These are phyloP conservation scores for Trametes pubescens DNA, from an alignment of 1,284 basidiomycete species.

Conservation along the genomic window DNA sequence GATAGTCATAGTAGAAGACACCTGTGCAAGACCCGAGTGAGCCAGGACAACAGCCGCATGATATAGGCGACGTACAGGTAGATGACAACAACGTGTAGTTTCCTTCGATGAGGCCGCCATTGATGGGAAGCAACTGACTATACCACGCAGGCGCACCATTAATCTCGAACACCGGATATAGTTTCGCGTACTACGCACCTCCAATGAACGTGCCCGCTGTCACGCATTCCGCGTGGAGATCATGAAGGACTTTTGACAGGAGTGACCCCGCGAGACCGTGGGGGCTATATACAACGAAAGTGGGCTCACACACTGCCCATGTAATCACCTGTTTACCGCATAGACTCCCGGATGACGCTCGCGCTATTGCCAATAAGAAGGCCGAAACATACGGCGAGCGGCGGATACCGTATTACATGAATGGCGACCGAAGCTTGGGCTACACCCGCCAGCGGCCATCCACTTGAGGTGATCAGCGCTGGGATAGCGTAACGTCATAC, in stretches of 20 bases:
- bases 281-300: not conserved
- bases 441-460: too few relatives aligned
- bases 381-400: too few relatives aligned
- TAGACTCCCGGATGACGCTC: too few relatives aligned
- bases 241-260: not conserved
- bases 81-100: slow-evolving; percentile 2
- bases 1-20: slow-evolving; percentile 8
- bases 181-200: not conserved
- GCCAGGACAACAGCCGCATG: not conserved
- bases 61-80: not conserved
- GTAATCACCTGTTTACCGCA: not conserved
- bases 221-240: not conserved
- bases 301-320: not conserved
- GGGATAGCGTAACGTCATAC: too few relatives aligned
- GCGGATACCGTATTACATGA: too few relatives aligned
- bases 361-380: too few relatives aligned
- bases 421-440: too few relatives aligned
- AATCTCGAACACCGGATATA: too few relatives aligned
- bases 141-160: too few relatives aligned
- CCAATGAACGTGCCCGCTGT: not conserved
- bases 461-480: too few relatives aligned
- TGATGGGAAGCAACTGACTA: slow-evolving; percentile 1
- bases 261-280: not conserved
- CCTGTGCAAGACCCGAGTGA: not conserved
- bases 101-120: not conserved